Conservation (phyloP, 2,329 filamentous ascomycete species). For the Trichoderma sp. region DNA sequence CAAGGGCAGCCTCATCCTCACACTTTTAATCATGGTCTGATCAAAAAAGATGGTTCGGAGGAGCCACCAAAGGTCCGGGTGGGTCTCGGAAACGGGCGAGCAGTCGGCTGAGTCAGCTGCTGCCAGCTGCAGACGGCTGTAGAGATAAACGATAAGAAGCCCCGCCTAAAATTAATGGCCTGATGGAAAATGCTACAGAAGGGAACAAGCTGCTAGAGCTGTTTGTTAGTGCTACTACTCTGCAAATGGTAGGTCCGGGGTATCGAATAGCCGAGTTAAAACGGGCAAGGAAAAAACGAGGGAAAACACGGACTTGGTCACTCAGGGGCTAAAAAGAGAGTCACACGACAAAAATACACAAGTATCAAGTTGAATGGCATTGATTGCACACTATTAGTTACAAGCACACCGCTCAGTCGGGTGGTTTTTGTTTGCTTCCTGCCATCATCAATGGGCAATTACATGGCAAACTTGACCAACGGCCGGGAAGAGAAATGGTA, state of each 20-base stretch:
- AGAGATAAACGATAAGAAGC: background rate
- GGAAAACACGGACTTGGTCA: background rate
- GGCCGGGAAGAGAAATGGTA: background rate
- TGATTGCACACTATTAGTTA: slow-evolving; percentile 6
- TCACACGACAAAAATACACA: background rate
- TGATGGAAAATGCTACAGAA: background rate
- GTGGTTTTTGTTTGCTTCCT: background rate
- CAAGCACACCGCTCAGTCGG: background rate
- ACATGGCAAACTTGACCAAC: background rate
- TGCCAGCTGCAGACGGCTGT: background rate
- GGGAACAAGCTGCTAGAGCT: background rate
- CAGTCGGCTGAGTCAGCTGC: background rate
- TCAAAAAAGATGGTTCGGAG: slow-evolving; percentile 19
- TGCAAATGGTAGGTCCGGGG: background rate
- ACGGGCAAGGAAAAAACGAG: background rate
- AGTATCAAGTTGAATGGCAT: background rate
- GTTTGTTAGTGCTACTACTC: background rate
- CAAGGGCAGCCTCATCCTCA: slow-evolving; percentile 16
- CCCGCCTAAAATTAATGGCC: background rate
- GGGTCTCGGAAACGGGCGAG: slow-evolving; percentile 7
- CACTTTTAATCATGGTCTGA: slow-evolving; percentile 18
- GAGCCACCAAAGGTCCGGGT: slow-evolving; percentile 18
- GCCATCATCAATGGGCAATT: background rate
- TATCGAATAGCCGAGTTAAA: background rate
- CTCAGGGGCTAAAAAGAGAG: background rate